Conservation (phyloP, 179 eudicot species). For the Actinidia chinensis region DNA sequence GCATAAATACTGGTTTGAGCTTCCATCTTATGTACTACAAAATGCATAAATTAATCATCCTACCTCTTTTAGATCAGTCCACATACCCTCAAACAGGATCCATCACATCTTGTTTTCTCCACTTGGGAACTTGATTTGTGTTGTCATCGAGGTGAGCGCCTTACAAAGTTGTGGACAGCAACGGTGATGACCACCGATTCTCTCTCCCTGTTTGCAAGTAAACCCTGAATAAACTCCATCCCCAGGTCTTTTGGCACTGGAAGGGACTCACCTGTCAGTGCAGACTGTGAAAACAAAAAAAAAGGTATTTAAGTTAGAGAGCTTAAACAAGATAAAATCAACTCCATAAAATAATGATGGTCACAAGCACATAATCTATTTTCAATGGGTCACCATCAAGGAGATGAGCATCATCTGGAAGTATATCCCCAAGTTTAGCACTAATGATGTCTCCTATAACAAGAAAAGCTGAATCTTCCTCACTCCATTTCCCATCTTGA, state of each 20-base stretch:
- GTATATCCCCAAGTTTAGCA: constrained; percentile 80
- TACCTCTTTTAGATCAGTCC: too few relatives aligned
- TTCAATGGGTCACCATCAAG: constrained; percentile 89
- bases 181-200: constrained; percentile 90
- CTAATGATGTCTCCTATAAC: constrained; percentile 91
- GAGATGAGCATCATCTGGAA: constrained; percentile 92
- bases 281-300: constrained; percentile 56
- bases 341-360: not conserved
- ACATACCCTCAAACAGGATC: too few relatives aligned
- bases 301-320: not conserved
- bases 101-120: too few relatives aligned
- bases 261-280: constrained; percentile 82
- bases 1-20: too few relatives aligned
- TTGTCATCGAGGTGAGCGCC: constrained; percentile 94
- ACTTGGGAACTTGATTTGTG: constrained; percentile 59
- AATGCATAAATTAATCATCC: too few relatives aligned
- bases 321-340: constrained; percentile 7
- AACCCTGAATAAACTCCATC: constrained; percentile 93
- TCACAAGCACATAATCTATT: constrained; percentile 66
- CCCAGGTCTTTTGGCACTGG: constrained; percentile 81
- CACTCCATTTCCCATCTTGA: constrained; percentile 75
- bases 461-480: constrained; percentile 82
- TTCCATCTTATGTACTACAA: too few relatives aligned
- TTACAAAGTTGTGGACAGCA: constrained; percentile 88
- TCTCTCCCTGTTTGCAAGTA: constrained; percentile 93